These are phyloP conservation scores for Yarrowia hollandica DNA, from an alignment of 805 yeast species.

Conservation along the genomic window DNA sequence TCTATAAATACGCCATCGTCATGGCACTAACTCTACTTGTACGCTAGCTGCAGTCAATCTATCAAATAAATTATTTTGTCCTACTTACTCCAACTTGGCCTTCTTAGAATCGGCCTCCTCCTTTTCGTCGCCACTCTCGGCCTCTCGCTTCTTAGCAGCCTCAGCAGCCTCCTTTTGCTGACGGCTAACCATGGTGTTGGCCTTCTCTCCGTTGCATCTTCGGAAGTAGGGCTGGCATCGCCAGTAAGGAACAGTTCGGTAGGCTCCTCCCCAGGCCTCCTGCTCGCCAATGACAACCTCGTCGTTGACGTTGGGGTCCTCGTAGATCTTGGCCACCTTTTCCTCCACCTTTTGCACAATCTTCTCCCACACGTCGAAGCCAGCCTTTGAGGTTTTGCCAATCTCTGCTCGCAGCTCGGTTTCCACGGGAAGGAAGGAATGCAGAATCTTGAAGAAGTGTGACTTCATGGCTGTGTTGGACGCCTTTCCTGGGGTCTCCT, in stretches of 20 bases:
- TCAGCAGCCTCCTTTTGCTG: conserved; percentile 13
- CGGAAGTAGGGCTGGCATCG: conserved; percentile 95
- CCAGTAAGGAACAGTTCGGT: conserved; percentile 88
- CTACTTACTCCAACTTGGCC: conserved; percentile 20
- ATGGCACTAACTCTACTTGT: no score
- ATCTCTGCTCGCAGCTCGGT: conserved; percentile 75
- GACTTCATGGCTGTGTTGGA: conserved; percentile 84
- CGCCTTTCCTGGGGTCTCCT: conserved; percentile 61
- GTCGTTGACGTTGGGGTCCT: conserved; percentile 58
- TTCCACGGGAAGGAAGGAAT: conserved; percentile 74
- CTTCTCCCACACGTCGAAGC: conserved; percentile 52
- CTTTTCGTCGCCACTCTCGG: conserved; percentile 5
- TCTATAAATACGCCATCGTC: no score
- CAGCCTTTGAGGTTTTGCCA: conserved; percentile 52
- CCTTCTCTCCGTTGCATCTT: conserved; percentile 71
- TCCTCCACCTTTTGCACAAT: conserved; percentile 68
- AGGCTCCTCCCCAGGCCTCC: conserved; percentile 76
- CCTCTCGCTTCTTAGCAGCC: conserved; percentile 27
- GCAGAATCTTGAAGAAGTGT: conserved; percentile 82
- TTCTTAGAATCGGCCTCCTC: conserved; percentile 5
- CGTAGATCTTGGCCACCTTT: conserved; percentile 57
- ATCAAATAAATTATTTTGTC: conserved; percentile 8
- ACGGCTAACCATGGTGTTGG: conserved; percentile 36
- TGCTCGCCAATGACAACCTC: conserved; percentile 53
- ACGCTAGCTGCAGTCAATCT: no score